phyloP scores from a whole-genome alignment of 257 asterid genomes.

The Salvia rosmarinus region DNA sequence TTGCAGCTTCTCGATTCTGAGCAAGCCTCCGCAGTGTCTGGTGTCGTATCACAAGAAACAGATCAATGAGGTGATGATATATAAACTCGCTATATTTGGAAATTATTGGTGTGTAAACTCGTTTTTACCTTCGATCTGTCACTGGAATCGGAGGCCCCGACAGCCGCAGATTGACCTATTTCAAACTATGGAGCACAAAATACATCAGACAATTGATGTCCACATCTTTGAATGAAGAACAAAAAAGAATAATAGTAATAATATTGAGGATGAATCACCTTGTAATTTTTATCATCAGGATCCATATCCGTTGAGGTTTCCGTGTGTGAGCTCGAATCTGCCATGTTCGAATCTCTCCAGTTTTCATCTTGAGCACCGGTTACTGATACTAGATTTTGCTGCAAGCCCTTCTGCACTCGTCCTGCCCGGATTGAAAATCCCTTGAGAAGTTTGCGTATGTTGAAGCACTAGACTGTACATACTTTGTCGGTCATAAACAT shows the following conservation, averaged over 20 bases:
- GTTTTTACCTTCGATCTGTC: constrained; percentile 75
- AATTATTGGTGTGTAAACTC: constrained; percentile 49
- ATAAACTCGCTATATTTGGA: constrained; percentile 17
- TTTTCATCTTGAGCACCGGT: constrained; percentile 63
- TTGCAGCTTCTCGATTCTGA: constrained; percentile 96
- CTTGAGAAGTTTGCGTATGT: constrained; percentile 44
- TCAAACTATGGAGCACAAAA: constrained; percentile 59
- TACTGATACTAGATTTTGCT: constrained; percentile 40
- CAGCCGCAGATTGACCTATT: constrained; percentile 58
- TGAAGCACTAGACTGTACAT: constrained; percentile 48
- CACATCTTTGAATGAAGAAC: background rate
- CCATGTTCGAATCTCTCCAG: constrained; percentile 91
- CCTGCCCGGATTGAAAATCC: constrained; percentile 40
- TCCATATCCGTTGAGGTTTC: constrained; percentile 87
- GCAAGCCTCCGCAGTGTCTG: constrained; percentile 90
- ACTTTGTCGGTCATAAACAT: background rate
- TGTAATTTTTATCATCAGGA: constrained; percentile 64
- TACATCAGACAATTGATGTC: constrained; percentile 26
- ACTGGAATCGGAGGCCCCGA: constrained; percentile 61
- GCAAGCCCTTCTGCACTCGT: constrained; percentile 50
- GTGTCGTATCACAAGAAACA: constrained; percentile 13
- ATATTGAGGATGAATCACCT: constrained; percentile 43
- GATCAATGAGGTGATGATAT: constrained; percentile 31
- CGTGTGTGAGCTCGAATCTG: constrained; percentile 71
- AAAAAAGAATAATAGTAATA: background rate